Base-by-base conservation (phyloP, 352 stramenopile genomes). In the Phytophthora citricola region DNA sequence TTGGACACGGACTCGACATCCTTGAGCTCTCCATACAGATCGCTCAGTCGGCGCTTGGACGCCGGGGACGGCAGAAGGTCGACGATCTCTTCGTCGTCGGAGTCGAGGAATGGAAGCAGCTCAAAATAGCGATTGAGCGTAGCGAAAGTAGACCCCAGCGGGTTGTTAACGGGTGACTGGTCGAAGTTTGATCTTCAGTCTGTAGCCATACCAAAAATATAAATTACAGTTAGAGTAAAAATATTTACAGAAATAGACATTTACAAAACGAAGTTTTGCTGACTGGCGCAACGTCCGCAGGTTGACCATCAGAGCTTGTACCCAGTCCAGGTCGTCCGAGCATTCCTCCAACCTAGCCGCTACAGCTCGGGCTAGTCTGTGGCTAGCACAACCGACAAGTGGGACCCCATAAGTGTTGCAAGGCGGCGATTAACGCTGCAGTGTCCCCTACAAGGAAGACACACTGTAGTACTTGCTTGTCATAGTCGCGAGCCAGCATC, bases 241-340 rank as follows among this genome's bases (percentile, higher is more conserved):
- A 20, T 44, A 26, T 26, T 26, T 26, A 26, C 24, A 26, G 24
- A 50, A 60, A 44, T 44, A 60, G 20, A 20, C 10, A 43, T 17
- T 43, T 61, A 44, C 40, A n/a, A 26, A 58, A 39, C 51, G 39
- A 5, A 62, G 32, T 36, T 53, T 46, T 1, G 43, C 54, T 11
- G 54, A 45, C 12, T 53, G 54, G 12, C 26, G 22, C n/a, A 62
- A 6, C 29, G 27, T 62, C 20, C n/a, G 41, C n/a, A 53, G 40
- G 27, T 62, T 62, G 9, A 62, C 8, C 54, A 62, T 53, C 2
- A 62, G 27, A 0, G 27, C 11, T 20, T 62, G 43, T 3, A 62
- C 54, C 10, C n/a, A 24, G 29, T 46, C 43, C 12, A 62, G 15
- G 29, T 49, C 38, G 17, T 31, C 38, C 10, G 38, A 26, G 24